A percentile compares a stretch with the other conserved stretches of the same genome.
Conservation (phyloP, 345 rosid genomes). For the Sisymbrium altissimum region DNA sequence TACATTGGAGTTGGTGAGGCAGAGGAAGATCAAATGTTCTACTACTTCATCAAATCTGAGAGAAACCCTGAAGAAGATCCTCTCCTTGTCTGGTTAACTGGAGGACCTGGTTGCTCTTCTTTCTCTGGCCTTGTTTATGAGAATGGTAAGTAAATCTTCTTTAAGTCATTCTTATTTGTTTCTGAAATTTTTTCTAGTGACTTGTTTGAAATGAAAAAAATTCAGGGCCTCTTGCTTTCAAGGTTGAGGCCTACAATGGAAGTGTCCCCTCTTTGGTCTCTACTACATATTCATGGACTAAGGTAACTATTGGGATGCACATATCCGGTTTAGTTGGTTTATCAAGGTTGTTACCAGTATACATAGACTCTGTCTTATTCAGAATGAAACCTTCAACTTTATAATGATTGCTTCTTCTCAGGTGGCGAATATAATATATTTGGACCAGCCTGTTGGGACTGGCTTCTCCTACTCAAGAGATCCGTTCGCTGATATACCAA, state of each 20-base stretch:
- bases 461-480: background rate
- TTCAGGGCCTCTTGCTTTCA: background rate
- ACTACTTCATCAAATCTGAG: slow-evolving; percentile 40
- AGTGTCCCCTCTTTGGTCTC: background rate
- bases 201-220: background rate
- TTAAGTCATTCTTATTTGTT: background rate
- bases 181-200: background rate
- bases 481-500: background rate
- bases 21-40: slow-evolving; percentile 37
- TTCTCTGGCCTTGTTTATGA: slow-evolving; percentile 32
- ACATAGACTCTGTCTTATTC: background rate
- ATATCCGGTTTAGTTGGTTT: too few species aligned
- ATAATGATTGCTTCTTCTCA: background rate
- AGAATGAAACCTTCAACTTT: background rate
- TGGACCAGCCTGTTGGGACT: background rate
- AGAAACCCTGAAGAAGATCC: slow-evolving; percentile 37
- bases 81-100: slow-evolving; percentile 34
- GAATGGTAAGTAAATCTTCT: slow-evolving; percentile 14
- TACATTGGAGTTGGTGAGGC: slow-evolving; percentile 37
- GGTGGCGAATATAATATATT: background rate
- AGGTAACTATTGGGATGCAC: too few species aligned
- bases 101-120: slow-evolving; percentile 47
- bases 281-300: background rate
- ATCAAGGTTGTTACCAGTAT: too few species aligned
- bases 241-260: background rate